Conservation (phyloP, 768 basidiomycete species). For the Trametes punicea region DNA sequence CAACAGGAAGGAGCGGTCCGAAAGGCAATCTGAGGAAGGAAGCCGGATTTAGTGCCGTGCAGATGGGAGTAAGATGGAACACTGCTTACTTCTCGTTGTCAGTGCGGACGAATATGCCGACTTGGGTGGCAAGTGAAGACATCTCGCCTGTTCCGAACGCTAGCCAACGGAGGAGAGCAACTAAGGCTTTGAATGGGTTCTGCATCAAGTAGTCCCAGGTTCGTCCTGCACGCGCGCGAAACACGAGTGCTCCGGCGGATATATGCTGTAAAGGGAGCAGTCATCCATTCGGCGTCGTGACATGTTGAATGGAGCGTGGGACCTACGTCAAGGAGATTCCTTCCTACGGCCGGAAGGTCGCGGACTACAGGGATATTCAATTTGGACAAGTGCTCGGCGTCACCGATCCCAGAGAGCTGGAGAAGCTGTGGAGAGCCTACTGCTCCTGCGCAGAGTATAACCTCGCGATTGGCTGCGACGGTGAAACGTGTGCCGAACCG, state of each 20-base stretch:
- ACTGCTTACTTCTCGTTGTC: slow-evolving; percentile 14
- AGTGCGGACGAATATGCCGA: slow-evolving; percentile 14
- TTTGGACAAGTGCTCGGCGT: slow-evolving; percentile 11
- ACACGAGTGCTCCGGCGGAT: slow-evolving; percentile 7
- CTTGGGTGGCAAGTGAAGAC: background rate
- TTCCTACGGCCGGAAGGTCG: slow-evolving; percentile 27
- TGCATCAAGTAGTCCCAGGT: slow-evolving; percentile 12
- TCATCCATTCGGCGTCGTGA: too few species aligned
- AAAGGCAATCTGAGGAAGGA: background rate
- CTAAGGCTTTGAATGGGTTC: background rate
- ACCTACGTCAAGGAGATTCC: slow-evolving; percentile 26
- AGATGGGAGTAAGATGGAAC: background rate
- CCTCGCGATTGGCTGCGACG: slow-evolving; percentile 17
- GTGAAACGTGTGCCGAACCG: slow-evolving; percentile 3
- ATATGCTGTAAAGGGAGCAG: slow-evolving; percentile 17
- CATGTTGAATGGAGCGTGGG: too few species aligned
- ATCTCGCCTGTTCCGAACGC: slow-evolving; percentile 10
- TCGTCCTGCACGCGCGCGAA: slow-evolving; percentile 11
- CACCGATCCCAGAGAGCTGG: slow-evolving; percentile 29
- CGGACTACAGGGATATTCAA: slow-evolving; percentile 20
- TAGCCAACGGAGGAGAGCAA: slow-evolving; percentile 6
- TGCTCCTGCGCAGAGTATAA: slow-evolving; percentile 21
- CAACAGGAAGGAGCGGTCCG: background rate
- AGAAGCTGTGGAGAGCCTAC: slow-evolving; percentile 23
- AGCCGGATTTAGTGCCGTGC: background rate